These are phyloP conservation scores for Paramecium bursaria DNA, from an alignment of 73 alveolate species.

Conservation along the genomic window DNA sequence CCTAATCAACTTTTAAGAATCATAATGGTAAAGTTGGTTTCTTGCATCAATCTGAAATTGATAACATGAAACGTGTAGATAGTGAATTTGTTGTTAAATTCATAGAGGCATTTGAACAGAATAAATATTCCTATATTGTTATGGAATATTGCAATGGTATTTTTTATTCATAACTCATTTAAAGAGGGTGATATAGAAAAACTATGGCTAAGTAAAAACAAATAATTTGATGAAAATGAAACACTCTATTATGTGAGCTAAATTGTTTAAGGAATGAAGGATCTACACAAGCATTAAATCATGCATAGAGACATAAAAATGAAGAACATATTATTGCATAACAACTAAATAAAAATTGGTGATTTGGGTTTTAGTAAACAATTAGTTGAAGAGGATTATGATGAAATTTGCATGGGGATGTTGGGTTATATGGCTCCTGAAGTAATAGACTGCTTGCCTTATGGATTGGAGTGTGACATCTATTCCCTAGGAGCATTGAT, in stretches of 20 bases:
- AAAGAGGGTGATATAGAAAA: conserved; percentile 50
- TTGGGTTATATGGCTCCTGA: conserved; percentile 62
- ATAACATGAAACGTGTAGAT: conserved; percentile 12
- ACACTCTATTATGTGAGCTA: neutral
- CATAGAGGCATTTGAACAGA: conserved; percentile 25
- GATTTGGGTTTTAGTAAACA: conserved; percentile 40
- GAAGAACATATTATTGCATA: conserved; percentile 19
- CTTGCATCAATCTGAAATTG: conserved; percentile 22
- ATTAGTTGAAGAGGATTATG: neutral
- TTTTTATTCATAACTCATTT: neutral
- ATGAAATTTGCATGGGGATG: conserved; percentile 16
- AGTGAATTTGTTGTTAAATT: conserved; percentile 28
- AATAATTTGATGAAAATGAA: neutral
- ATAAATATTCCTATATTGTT: conserved; percentile 9
- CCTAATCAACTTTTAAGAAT: conserved; percentile 35
- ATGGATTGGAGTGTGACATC: neutral
- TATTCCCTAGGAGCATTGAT: conserved; percentile 8
- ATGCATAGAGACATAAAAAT: conserved; percentile 43
- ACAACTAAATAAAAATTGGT: too few relatives aligned
- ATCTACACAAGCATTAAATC: neutral
- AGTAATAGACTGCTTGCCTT: conserved; percentile 1
- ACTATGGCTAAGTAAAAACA: neutral
- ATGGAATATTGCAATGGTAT: conserved; percentile 48
- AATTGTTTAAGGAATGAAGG: conserved; percentile 20
- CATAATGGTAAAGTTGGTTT: conserved; percentile 40